Conservation (phyloP, 441 rosid genomes). For the Rhodomyrtus psidioides region DNA sequence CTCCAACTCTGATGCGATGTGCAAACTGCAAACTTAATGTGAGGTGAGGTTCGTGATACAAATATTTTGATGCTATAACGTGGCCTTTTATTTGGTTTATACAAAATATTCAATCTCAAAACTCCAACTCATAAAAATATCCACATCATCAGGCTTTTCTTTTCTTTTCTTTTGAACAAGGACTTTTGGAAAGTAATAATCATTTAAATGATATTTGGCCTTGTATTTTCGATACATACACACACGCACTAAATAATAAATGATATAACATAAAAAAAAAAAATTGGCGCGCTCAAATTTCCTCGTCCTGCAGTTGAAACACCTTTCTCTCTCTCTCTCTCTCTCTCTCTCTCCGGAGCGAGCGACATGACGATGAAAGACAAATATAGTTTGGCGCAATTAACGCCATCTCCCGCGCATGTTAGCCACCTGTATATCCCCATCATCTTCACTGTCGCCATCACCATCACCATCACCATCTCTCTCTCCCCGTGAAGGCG, state of each 20-base stretch:
- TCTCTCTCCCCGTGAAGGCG: background rate
- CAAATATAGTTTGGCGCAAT: background rate
- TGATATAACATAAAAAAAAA: background rate
- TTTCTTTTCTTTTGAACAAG: background rate
- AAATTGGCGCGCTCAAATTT: background rate
- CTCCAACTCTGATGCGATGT: accelerated
- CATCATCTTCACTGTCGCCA: background rate
- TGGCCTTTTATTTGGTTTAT: background rate
- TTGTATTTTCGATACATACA: background rate
- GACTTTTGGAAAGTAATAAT: background rate
- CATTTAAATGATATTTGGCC: background rate
- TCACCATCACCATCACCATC: background rate
- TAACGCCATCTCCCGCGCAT: background rate
- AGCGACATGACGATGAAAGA: background rate
- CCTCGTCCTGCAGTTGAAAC: background rate
- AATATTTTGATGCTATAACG: background rate
- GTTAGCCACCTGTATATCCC: background rate
- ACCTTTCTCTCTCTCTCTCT: background rate
- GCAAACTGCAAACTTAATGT: too few species aligned
- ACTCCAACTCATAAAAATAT: background rate
- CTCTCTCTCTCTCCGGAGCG: background rate
- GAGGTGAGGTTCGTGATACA: background rate
- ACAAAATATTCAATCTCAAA: background rate
- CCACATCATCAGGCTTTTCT: too few species aligned
- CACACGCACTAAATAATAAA: background rate